These are phyloP conservation scores for Quercus ilex DNA, from an alignment of 306 rosid genomes.

Conservation along the genomic window DNA sequence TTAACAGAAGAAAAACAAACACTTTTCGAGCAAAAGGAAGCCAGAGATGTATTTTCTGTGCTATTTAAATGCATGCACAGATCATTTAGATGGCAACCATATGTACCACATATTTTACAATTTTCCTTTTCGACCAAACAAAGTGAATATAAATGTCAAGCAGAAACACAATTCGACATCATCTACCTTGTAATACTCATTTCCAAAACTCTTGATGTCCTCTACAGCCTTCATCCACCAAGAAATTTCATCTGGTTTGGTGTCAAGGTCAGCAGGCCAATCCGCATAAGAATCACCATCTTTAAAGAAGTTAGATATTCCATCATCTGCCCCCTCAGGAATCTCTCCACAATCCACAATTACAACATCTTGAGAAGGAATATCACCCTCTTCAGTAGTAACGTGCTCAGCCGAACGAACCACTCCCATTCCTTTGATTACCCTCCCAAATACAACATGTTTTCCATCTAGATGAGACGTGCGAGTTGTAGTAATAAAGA, in stretches of 20 bases:
- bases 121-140: neutral
- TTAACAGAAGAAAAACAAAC: neutral
- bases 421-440: constrained; percentile 69
- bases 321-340: constrained; percentile 58
- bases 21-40: neutral
- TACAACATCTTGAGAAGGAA: constrained; percentile 40
- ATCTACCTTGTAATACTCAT: constrained; percentile 63
- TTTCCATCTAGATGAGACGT: constrained; percentile 75
- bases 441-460: constrained; percentile 73
- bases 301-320: constrained; percentile 54
- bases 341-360: constrained; percentile 66
- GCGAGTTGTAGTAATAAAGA: constrained; percentile 47
- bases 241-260: constrained; percentile 44
- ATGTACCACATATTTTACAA: neutral
- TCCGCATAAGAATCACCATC: constrained; percentile 72
- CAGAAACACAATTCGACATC: neutral
- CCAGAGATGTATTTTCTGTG: neutral
- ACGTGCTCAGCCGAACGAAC: constrained; percentile 61
- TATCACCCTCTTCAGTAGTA: constrained; percentile 36
- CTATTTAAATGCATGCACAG: neutral
- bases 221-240: constrained; percentile 79
- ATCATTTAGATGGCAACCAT: neutral
- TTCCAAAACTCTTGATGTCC: constrained; percentile 57
- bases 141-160: neutral
- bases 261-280: constrained; percentile 69